These are phyloP conservation scores for Candida endomychidarum DNA, from an alignment of 805 yeast species.

Conservation along the genomic window DNA sequence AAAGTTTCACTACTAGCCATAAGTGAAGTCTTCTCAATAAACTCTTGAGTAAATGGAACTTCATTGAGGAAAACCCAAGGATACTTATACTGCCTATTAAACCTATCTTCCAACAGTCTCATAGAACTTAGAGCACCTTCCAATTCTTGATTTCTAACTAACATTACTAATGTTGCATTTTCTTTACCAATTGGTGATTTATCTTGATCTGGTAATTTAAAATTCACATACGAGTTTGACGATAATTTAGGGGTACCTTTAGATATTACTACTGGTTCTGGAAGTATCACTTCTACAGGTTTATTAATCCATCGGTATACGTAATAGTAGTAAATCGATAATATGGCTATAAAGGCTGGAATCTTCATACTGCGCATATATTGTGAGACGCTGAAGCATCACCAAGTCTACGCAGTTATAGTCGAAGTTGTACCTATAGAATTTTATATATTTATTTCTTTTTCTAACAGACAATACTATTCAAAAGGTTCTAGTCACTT, in stretches of 20 bases:
- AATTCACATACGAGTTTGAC: slow-evolving; percentile 27
- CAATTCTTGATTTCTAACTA: slow-evolving; percentile 79
- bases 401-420: no score
- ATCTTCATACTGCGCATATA: neutral
- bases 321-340: slow-evolving; percentile 13
- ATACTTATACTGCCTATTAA: slow-evolving; percentile 37
- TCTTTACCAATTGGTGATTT: slow-evolving; percentile 50
- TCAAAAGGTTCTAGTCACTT: no score
- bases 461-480: no score
- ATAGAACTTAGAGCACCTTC: slow-evolving; percentile 60
- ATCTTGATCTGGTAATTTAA: slow-evolving; percentile 27
- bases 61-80: slow-evolving; percentile 49
- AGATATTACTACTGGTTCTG: neutral
- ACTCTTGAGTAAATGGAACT: slow-evolving; percentile 41
- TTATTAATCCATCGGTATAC: neutral
- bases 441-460: no score
- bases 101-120: slow-evolving; percentile 44
- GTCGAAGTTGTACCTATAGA: no score
- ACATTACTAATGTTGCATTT: slow-evolving; percentile 86
- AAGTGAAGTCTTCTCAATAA: slow-evolving; percentile 41
- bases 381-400: no score
- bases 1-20: slow-evolving; percentile 45
- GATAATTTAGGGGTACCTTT: slow-evolving; percentile 25
- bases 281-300: neutral
- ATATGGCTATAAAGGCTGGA: slow-evolving; percentile 8